Base-by-base conservation (phyloP, 257 asterid genomes). In the Lantana camara region DNA sequence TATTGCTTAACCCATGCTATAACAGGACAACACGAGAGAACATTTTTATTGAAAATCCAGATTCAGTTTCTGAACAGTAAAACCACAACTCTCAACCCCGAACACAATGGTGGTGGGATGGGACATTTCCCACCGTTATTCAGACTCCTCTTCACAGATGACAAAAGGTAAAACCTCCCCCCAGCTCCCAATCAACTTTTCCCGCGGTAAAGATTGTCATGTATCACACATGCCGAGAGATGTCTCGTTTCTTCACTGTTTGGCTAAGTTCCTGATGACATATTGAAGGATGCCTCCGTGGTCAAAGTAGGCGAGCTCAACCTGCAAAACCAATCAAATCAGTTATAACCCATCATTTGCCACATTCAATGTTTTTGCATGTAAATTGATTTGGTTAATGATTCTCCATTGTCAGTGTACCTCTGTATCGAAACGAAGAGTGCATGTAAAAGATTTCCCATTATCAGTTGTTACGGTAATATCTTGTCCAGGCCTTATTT, bases 401-500 rank as follows among this genome's bases (percentile, higher is more conserved):
- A 27, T 27, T 27, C 32, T 27, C 32, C 32, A 27, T 27, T 24
- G 56, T 10, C 40, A 35, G 42, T 21, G 27, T 80, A 91, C 98
- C 98, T 89, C 83, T 0, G 96, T 91, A 77, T 91, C 98, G 38
- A 91, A 91, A 48, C 98, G 89, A 16, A 78, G 60, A 27, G 80
- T 68, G 69, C 98, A 91, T 0, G 86, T 83, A 71, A 91, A 91
- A 10, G 90, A 78, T 70, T 80, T 89, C 23, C 92, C 98, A 48
- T 37, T 46, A 47, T 89, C 95, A 4, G 86, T 89, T n/a, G 83
- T 83, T 46, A 91, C 96, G 1, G 86, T 75, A 5, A 89, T 53
- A 62, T 91, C 96, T 73, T 91, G 96, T 21, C 98, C 96, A 1
- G 95, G 98, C 72, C 71, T 79, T 24, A 89, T 75, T 40, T 89